Evolutionary conservation across 2,329 filamentous ascomycete species (phyloP).

Genomic region (Neoarthrinium moseri): DNA sequence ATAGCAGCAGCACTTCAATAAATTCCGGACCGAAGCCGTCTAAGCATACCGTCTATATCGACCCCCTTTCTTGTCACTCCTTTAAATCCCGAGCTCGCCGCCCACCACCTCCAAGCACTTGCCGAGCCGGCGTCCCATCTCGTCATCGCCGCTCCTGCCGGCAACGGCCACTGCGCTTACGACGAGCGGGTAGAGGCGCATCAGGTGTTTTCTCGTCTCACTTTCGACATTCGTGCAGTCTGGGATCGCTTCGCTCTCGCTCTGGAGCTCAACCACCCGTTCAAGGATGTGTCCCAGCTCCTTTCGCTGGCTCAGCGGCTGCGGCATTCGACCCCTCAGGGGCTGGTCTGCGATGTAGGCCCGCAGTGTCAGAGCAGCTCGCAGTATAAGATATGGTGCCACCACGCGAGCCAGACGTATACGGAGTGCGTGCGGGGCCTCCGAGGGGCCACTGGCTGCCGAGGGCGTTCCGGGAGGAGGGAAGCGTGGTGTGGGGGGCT

Average conservation of each 20-base stretch:
- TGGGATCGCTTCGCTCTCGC: slow-evolving; percentile 69
- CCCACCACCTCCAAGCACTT: slow-evolving; percentile 64
- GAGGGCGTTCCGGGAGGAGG: slow-evolving; percentile 24
- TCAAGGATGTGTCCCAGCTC: slow-evolving; percentile 74
- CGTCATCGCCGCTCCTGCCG: slow-evolving; percentile 56
- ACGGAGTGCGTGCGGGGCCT: slow-evolving; percentile 35
- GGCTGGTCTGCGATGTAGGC: slow-evolving; percentile 90
- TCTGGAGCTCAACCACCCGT: slow-evolving; percentile 64
- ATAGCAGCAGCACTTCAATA: too few relatives aligned
- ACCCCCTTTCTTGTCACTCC: not conserved
- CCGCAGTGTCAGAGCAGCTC: slow-evolving; percentile 77
- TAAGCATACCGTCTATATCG: too few relatives aligned
- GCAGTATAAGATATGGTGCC: slow-evolving; percentile 78
- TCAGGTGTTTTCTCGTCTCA: slow-evolving; percentile 69
- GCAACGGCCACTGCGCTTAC: slow-evolving; percentile 61
- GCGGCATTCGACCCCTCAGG: slow-evolving; percentile 82
- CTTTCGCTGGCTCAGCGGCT: slow-evolving; percentile 75
- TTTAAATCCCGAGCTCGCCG: slow-evolving; percentile 46
- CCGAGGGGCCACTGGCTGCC: slow-evolving; percentile 19
- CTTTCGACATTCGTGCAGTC: slow-evolving; percentile 50
- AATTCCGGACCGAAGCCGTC: too few relatives aligned
- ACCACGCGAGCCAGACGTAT: slow-evolving; percentile 70
- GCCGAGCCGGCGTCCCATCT: slow-evolving; percentile 56
- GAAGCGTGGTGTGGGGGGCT: slow-evolving; percentile 43
- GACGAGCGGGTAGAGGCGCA: slow-evolving; percentile 77